Evolutionary conservation across 2,329 filamentous ascomycete genomes (phyloP).

Genomic region (Aspergillus sp.): DNA sequence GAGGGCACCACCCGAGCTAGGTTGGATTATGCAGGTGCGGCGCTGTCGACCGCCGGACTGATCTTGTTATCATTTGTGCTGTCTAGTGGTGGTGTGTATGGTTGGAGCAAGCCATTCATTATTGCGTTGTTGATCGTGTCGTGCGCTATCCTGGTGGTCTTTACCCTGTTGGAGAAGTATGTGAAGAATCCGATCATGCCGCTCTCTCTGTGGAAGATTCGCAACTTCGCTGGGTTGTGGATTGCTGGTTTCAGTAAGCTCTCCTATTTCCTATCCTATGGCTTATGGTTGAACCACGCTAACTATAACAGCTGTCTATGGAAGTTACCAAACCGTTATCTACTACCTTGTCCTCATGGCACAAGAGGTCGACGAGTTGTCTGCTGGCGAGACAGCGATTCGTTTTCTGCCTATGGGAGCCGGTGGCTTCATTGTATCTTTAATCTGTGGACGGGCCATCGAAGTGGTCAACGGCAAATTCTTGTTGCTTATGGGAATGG

Average conservation of each 20-base stretch:
- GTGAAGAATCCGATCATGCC: constrained; percentile 43
- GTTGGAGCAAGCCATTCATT: constrained; percentile 41
- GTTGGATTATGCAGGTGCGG: constrained; percentile 38
- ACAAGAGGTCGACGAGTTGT: constrained; percentile 34
- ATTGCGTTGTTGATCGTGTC: constrained; percentile 37
- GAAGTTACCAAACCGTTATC: constrained; percentile 38
- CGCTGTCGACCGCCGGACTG: constrained; percentile 37
- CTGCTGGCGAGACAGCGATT: constrained; percentile 33
- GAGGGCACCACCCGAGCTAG: constrained; percentile 26
- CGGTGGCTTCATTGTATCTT: constrained; percentile 32
- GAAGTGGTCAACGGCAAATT: constrained; percentile 34
- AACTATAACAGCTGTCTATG: constrained; percentile 30
- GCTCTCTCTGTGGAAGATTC: constrained; percentile 40
- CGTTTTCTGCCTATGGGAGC: constrained; percentile 38
- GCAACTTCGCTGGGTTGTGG: constrained; percentile 43
- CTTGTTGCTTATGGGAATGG: constrained; percentile 29
- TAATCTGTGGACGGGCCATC: constrained; percentile 30
- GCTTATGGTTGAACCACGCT: not conserved
- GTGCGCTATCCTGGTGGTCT: constrained; percentile 32
- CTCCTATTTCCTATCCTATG: too few relatives aligned
- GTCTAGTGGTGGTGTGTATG: constrained; percentile 41
- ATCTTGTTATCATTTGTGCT: constrained; percentile 42
- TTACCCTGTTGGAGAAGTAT: constrained; percentile 38
- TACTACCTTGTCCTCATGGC: constrained; percentile 40
- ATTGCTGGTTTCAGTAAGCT: constrained; percentile 36